These are phyloP conservation scores for Thinopyrum obtusiflorum DNA, from an alignment of 202 grass and related monocot genomes.

Conservation along the genomic window DNA sequence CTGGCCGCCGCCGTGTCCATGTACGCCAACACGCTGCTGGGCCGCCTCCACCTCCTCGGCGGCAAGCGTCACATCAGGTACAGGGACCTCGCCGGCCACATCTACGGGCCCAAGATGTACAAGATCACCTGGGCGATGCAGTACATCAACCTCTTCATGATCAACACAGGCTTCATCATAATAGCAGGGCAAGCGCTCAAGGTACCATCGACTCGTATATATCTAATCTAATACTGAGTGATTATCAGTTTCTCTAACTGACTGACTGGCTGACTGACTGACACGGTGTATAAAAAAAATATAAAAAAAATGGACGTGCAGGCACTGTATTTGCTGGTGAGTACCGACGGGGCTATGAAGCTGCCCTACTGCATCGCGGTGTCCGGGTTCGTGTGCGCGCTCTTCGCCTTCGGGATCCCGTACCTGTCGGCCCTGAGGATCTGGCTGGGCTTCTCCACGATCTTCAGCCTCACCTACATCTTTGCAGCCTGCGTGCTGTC, in stretches of 20 bases:
- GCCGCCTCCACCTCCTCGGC: conserved; percentile 56
- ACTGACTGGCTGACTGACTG: not conserved
- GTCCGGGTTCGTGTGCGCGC: conserved; percentile 45
- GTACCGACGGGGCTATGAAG: conserved; percentile 48
- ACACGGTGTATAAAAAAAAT: too few species aligned
- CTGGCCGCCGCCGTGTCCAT: conserved; percentile 63
- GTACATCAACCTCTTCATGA: conserved; percentile 83
- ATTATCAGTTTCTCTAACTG: not conserved
- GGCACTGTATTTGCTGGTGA: conserved; percentile 53
- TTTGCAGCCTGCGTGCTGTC: conserved; percentile 46
- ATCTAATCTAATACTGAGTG: too few species aligned
- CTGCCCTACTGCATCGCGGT: conserved; percentile 65
- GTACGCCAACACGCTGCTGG: conserved; percentile 67
- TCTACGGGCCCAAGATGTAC: conserved; percentile 74
- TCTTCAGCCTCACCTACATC: conserved; percentile 60
- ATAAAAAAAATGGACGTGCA: not conserved
- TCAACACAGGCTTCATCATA: conserved; percentile 72
- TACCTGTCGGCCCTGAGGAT: conserved; percentile 62
- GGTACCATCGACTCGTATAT: not conserved
- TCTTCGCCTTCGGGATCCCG: conserved; percentile 62
- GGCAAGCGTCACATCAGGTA: conserved; percentile 77
- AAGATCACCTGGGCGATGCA: conserved; percentile 62
- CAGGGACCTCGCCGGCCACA: conserved; percentile 72
- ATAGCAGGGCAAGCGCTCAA: conserved; percentile 65
- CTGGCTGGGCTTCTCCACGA: conserved; percentile 69